These are phyloP conservation scores for Xanthoparmelia taractica DNA, from an alignment of 495 filamentous ascomycete species.

Conservation along the genomic window DNA sequence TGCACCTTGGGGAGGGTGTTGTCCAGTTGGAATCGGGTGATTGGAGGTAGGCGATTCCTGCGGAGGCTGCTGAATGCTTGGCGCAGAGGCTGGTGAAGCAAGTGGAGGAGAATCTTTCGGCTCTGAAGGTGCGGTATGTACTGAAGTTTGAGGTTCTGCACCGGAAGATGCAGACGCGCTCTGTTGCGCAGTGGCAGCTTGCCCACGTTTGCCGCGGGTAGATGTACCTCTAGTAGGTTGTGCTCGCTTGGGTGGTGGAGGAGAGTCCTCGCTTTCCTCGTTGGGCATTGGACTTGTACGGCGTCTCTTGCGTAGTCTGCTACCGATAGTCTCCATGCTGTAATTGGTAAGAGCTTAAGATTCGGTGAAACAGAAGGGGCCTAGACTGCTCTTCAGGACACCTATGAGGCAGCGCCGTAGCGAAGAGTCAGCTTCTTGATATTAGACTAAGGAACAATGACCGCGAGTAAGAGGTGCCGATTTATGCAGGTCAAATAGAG, in stretches of 20 bases:
- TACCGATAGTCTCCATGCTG: constrained; percentile 15
- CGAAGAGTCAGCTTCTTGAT: background rate
- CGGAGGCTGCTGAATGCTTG: background rate
- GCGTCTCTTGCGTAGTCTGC: constrained; percentile 20
- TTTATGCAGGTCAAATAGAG: background rate
- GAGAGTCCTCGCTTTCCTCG: constrained; percentile 6
- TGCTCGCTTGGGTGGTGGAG: constrained; percentile 14
- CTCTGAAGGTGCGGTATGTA: background rate
- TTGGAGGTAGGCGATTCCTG: background rate
- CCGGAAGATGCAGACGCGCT: background rate
- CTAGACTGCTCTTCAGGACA: background rate
- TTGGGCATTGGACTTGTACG: constrained; percentile 16
- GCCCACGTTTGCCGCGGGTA: background rate
- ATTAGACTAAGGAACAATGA: background rate
- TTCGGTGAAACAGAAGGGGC: background rate
- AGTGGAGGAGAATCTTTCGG: background rate
- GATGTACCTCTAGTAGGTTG: constrained; percentile 5
- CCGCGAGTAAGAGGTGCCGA: background rate
- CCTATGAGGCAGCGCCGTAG: background rate
- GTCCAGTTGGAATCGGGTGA: background rate
- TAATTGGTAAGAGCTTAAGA: background rate
- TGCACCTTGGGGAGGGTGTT: constrained; percentile 13
- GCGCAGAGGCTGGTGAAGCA: background rate
- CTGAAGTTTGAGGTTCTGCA: background rate
- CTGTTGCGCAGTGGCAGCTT: constrained; percentile 1